Percentiles rank a stretch among this genome's conserved stretches.
phyloP scores from a whole-genome alignment of 2,329 filamentous ascomycete genomes.

The Drechslera avenae region DNA sequence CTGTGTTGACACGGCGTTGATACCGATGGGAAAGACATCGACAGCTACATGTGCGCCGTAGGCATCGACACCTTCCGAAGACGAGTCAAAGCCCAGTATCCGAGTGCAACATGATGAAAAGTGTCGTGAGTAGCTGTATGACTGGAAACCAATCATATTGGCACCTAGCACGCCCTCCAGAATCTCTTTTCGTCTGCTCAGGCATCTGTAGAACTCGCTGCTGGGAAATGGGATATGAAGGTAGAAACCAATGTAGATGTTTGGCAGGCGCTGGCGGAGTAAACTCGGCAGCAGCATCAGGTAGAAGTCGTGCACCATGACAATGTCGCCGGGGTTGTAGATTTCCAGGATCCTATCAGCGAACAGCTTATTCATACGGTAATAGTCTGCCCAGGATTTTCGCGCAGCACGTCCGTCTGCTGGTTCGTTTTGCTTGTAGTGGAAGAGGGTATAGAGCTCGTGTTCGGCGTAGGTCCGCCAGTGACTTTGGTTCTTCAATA shows the following conservation, averaged over 20 bases:
- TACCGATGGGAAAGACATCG: slow-evolving; percentile 92
- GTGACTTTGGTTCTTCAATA: slow-evolving; percentile 78
- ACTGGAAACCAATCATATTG: slow-evolving; percentile 94
- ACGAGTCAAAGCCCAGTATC: slow-evolving; percentile 87
- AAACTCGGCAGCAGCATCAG: slow-evolving; percentile 87
- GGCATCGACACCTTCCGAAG: slow-evolving; percentile 81
- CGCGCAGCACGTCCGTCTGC: slow-evolving; percentile 82
- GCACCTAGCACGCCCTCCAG: slow-evolving; percentile 87
- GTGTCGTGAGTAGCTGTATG: slow-evolving; percentile 91
- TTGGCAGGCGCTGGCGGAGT: slow-evolving; percentile 81
- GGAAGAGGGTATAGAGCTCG: slow-evolving; percentile 89
- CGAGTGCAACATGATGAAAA: slow-evolving; percentile 94
- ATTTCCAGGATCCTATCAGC: slow-evolving; percentile 85
- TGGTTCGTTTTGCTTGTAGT: slow-evolving; percentile 94
- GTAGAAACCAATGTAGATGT: slow-evolving; percentile 94
- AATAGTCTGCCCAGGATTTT: slow-evolving; percentile 89
- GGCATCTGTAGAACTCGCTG: slow-evolving; percentile 90
- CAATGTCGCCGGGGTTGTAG: slow-evolving; percentile 90
- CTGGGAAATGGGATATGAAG: slow-evolving; percentile 94
- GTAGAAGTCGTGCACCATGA: slow-evolving; percentile 94
- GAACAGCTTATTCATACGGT: slow-evolving; percentile 89
- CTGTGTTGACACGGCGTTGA: slow-evolving; percentile 82
- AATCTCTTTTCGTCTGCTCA: slow-evolving; percentile 86
- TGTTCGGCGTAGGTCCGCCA: slow-evolving; percentile 93
- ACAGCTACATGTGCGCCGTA: slow-evolving; percentile 89